Conservation (phyloP, 2,329 filamentous ascomycete species). For the Fusarium transvaalense region DNA sequence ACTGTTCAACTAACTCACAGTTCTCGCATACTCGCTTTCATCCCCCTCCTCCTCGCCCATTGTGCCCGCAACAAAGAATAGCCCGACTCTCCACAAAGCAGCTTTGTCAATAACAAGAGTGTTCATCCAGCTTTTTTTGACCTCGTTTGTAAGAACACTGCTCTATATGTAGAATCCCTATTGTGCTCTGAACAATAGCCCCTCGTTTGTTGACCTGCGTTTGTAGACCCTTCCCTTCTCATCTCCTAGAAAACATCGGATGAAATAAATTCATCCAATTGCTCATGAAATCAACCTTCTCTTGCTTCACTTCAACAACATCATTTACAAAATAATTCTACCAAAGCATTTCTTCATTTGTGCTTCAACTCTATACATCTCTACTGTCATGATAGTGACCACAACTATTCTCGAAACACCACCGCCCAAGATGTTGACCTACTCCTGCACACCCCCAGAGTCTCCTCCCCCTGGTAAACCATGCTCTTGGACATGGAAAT, state of each 20-base stretch:
- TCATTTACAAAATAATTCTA: not conserved
- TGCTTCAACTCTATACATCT: not conserved
- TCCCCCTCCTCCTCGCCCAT: not conserved
- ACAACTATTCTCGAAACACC: not conserved
- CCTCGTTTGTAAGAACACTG: not conserved
- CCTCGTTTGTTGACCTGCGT: not conserved
- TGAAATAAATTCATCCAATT: not conserved
- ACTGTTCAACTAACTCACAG: not conserved
- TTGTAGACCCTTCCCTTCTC: not conserved
- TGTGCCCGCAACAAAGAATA: constrained; percentile 16
- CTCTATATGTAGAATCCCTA: not conserved
- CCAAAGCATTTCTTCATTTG: too few species aligned
- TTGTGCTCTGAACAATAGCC: constrained; percentile 3
- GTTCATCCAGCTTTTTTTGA: not conserved
- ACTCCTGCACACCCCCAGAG: constrained; percentile 2
- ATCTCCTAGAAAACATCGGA: not conserved
- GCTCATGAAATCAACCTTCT: not conserved
- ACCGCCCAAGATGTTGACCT: not conserved
- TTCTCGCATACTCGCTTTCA: not conserved
- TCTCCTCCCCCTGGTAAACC: constrained; percentile 1
- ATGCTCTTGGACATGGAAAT: constrained; percentile 53
- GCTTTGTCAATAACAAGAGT: not conserved
- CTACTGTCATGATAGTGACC: not conserved
- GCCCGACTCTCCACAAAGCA: not conserved
- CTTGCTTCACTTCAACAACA: not conserved